These are phyloP conservation scores for Suillus tomentosus DNA, from an alignment of 768 basidiomycete genomes.

Conservation along the genomic window DNA sequence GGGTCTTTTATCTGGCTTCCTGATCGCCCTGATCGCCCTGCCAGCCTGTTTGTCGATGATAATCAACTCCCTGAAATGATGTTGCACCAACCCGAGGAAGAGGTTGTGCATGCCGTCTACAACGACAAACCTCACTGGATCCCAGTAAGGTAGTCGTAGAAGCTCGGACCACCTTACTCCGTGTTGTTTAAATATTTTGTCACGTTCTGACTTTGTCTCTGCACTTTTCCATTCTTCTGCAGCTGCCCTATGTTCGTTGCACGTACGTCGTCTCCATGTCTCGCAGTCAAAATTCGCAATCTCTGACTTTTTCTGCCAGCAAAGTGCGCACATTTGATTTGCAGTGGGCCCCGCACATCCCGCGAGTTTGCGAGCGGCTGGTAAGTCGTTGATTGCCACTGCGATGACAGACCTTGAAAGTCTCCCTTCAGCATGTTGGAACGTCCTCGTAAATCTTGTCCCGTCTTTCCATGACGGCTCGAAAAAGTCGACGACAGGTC, in stretches of 20 bases:
- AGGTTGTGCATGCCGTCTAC: no score
- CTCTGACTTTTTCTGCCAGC: conserved; percentile 14
- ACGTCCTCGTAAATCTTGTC: conserved; percentile 27
- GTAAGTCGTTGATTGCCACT: conserved; percentile 38
- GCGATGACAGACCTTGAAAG: no score
- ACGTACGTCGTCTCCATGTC: conserved; percentile 14
- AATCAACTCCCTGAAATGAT: no score
- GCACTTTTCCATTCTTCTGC: conserved; percentile 26
- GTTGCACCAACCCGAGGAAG: no score
- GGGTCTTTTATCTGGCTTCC: background rate
- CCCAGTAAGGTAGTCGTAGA: conserved; percentile 37
- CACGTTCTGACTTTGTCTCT: background rate
- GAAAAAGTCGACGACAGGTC: conserved; percentile 29
- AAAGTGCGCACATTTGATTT: conserved; percentile 10
- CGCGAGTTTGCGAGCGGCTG: conserved; percentile 29
- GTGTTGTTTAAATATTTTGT: conserved; percentile 9
- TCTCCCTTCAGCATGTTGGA: conserved; percentile 22
- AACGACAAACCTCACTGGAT: no score
- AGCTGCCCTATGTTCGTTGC: background rate
- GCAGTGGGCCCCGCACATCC: conserved; percentile 17
- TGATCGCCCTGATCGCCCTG: no score
- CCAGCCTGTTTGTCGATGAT: no score
- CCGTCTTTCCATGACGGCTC: conserved; percentile 37
- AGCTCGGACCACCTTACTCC: conserved; percentile 34
- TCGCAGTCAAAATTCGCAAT: conserved; percentile 5